These are phyloP conservation scores for Juglanconis sp. DNA, from an alignment of 2,329 filamentous ascomycete genomes.

Conservation along the genomic window DNA sequence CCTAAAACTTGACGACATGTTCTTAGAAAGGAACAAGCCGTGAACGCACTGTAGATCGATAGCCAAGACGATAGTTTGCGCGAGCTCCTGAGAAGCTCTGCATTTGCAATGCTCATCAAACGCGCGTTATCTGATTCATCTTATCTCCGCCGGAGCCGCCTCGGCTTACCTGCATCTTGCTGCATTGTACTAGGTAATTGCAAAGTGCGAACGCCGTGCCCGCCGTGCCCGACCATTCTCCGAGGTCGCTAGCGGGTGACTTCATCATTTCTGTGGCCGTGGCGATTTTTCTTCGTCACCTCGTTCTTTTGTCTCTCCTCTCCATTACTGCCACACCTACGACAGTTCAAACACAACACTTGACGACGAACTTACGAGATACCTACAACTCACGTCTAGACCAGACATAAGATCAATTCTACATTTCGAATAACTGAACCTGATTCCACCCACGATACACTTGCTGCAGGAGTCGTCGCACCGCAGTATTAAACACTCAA, in stretches of 20 bases:
- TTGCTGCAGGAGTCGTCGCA: background rate
- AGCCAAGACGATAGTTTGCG: background rate
- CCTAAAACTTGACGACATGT: too few relatives aligned
- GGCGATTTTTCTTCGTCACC: conserved; percentile 3
- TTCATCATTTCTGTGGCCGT: conserved; percentile 1
- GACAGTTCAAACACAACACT: background rate
- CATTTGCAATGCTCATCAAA: conserved; percentile 8
- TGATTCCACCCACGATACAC: background rate
- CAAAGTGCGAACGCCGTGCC: too few relatives aligned
- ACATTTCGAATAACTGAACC: background rate
- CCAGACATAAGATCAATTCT: background rate
- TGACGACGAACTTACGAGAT: background rate
- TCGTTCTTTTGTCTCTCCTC: background rate
- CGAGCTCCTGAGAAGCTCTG: background rate
- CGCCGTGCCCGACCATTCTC: conserved; percentile 16
- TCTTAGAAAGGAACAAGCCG: background rate
- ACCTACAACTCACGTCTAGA: background rate
- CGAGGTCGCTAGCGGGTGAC: conserved; percentile 28
- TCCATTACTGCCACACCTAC: background rate
- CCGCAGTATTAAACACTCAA: conserved; percentile 21
- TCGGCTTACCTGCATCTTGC: background rate
- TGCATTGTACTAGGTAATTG: background rate
- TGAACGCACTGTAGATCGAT: background rate
- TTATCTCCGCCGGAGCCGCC: conserved; percentile 6
- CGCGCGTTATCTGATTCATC: conserved; percentile 13